These are phyloP conservation scores for Rhazya stricta DNA, from an alignment of 257 asterid genomes.

Conservation along the genomic window DNA sequence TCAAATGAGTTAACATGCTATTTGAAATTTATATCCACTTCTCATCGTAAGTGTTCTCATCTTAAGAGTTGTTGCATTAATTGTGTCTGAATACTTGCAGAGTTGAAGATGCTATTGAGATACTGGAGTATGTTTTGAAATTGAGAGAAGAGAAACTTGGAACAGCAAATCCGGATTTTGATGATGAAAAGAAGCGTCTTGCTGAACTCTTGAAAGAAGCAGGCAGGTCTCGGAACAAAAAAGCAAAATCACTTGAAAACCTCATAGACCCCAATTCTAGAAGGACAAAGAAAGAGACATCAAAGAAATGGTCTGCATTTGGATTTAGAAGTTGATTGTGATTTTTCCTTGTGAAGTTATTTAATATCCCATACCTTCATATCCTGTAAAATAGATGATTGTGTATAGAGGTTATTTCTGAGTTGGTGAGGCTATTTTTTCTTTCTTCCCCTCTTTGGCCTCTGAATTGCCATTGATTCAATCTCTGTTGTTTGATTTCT, in stretches of 20 bases:
- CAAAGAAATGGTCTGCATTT: constrained; percentile 95
- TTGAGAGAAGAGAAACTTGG: constrained; percentile 98
- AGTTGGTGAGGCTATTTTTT: constrained; percentile 39
- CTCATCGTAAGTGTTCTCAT: neutral
- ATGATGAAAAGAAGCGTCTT: constrained; percentile 91
- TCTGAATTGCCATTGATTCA: constrained; percentile 37
- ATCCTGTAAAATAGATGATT: constrained; percentile 44
- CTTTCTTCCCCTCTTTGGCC: constrained; percentile 4
- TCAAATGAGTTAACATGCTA: neutral
- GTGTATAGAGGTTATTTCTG: constrained; percentile 52
- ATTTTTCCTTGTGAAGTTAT: constrained; percentile 4
- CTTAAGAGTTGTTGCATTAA: neutral
- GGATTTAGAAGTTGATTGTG: constrained; percentile 73
- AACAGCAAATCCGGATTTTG: constrained; percentile 95
- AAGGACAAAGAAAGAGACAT: constrained; percentile 77
- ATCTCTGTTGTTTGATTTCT: constrained; percentile 23
- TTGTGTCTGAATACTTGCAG: constrained; percentile 35
- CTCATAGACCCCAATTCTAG: constrained; percentile 80
- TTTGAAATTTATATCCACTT: neutral
- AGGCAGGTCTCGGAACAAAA: constrained; percentile 84
- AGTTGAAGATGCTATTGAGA: constrained; percentile 95
- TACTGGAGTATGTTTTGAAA: constrained; percentile 83
- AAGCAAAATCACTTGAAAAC: constrained; percentile 89
- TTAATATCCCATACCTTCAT: constrained; percentile 21
- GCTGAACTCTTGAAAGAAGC: constrained; percentile 96